Evolutionary conservation across 148 eudicot genomes (phyloP).

Genomic region (Arctostaphylos glauca): DNA sequence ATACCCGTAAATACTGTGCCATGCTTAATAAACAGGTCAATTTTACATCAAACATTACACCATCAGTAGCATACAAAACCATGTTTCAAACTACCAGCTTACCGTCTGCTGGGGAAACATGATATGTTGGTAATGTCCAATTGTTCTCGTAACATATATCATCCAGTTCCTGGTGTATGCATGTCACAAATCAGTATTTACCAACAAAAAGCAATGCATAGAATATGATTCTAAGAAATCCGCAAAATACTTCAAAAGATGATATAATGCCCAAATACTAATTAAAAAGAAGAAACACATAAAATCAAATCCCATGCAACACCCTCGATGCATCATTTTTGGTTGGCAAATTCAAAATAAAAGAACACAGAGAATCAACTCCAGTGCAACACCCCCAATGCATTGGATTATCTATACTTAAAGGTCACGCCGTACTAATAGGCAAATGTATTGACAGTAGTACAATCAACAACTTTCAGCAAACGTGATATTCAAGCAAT

Average conservation of each 20-base stretch:
- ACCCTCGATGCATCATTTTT: neutral
- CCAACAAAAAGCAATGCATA: neutral
- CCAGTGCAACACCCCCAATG: neutral
- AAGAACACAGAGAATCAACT: neutral
- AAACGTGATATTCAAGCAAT: neutral
- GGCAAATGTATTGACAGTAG: neutral
- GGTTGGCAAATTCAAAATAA: no score
- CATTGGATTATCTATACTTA: neutral
- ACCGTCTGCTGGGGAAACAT: conserved; percentile 48
- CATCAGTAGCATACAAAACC: neutral
- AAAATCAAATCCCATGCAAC: neutral
- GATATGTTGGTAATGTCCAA: conserved; percentile 63
- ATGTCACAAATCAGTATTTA: neutral
- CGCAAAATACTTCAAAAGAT: neutral
- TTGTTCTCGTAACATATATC: conserved; percentile 44
- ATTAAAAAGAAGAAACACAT: neutral
- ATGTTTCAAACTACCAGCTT: conserved; percentile 13
- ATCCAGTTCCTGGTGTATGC: conserved; percentile 56
- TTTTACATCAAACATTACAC: neutral
- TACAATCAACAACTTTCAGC: neutral
- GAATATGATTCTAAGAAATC: neutral
- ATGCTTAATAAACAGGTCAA: neutral
- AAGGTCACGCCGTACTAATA: neutral
- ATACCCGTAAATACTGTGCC: neutral
- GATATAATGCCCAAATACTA: neutral